phyloP scores from a whole-genome alignment of 805 yeast species.

The Myxozyma vanderwaltii region DNA sequence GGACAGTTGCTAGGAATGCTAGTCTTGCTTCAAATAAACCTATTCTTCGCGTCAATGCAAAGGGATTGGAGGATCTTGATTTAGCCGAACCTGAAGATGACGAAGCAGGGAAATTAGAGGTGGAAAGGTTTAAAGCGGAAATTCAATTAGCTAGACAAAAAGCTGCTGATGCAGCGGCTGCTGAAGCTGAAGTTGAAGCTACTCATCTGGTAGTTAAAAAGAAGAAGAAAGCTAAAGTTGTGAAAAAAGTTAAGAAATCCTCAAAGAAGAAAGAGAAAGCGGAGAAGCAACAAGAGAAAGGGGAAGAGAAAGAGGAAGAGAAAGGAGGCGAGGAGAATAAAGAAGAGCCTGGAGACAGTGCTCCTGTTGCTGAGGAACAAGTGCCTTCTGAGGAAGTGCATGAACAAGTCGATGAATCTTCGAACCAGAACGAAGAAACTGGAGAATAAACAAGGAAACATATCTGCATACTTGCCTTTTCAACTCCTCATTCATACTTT shows the following conservation, averaged over 20 bases:
- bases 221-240: slow-evolving; percentile 30
- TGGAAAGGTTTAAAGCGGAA: slow-evolving; percentile 29
- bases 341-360: not conserved
- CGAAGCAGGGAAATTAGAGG: slow-evolving; percentile 27
- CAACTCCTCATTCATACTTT: too few relatives aligned
- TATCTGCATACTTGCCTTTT: too few relatives aligned
- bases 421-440: not conserved
- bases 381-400: not conserved
- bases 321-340: not conserved
- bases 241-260: slow-evolving; percentile 26
- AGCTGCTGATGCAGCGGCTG: slow-evolving; percentile 29
- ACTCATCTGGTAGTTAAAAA: slow-evolving; percentile 29
- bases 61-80: slow-evolving; percentile 31
- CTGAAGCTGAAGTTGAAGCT: slow-evolving; percentile 17
- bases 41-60: slow-evolving; percentile 28
- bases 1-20: not conserved
- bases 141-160: slow-evolving; percentile 23
- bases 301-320: slow-evolving; percentile 1
- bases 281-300: not conserved
- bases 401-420: not conserved
- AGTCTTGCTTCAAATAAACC: not conserved
- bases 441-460: too few relatives aligned
- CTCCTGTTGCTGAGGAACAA: not conserved
- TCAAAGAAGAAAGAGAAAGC: slow-evolving; percentile 16
- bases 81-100: slow-evolving; percentile 26